Evolutionary conservation across 75 land plant species (phyloP).

Genomic region (Azolla pinnata): DNA sequence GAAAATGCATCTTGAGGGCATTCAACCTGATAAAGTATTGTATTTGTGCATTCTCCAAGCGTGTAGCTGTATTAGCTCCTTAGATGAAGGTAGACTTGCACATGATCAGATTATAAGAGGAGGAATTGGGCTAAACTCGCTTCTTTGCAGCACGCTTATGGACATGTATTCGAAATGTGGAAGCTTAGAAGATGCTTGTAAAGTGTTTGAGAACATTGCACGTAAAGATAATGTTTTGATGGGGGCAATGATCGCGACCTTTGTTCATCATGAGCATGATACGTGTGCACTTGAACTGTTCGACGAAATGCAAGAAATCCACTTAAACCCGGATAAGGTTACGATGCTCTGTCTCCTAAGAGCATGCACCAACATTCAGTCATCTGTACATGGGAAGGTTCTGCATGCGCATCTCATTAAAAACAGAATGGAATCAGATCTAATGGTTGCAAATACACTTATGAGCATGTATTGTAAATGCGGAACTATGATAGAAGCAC

Average conservation of each 20-base stretch:
- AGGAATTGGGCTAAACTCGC: constrained; percentile 28
- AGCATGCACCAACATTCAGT: constrained; percentile 21
- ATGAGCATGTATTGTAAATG: not conserved
- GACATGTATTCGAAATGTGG: constrained; percentile 62
- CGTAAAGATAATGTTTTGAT: constrained; percentile 30
- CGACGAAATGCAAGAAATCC: constrained; percentile 31
- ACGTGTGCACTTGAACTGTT: constrained; percentile 38
- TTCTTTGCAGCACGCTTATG: constrained; percentile 40
- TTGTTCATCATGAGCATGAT: constrained; percentile 38
- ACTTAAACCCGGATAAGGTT: constrained; percentile 29
- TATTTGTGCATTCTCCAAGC: constrained; percentile 1
- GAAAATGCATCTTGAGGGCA: constrained; percentile 5
- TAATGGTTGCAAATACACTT: not conserved
- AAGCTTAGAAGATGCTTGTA: constrained; percentile 29
- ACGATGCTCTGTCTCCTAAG: constrained; percentile 41
- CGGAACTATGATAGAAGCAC: not conserved
- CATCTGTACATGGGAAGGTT: not conserved
- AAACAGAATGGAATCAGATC: not conserved
- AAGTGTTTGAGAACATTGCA: constrained; percentile 35
- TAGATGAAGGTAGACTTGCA: not conserved
- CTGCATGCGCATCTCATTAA: not conserved
- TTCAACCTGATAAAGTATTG: constrained; percentile 5
- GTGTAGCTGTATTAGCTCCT: not conserved
- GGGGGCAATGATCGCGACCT: constrained; percentile 52
- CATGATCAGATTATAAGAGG: constrained; percentile 16